These are phyloP conservation scores for Saccharomyces pastorianus DNA, from an alignment of 1,139 yeast genomes.

Conservation along the genomic window DNA sequence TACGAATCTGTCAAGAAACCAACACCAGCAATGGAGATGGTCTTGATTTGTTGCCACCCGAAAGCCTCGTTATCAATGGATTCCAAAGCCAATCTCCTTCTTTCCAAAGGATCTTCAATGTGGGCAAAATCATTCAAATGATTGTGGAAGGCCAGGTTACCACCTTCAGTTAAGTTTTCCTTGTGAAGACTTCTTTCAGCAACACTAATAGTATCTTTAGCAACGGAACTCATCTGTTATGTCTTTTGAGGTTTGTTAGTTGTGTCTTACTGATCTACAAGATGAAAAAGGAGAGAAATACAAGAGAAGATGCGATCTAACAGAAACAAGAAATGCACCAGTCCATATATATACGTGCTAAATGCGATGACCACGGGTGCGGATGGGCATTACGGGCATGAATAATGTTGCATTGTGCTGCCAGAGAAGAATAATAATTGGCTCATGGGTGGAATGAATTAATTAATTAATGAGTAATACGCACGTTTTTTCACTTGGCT, in stretches of 20 bases:
- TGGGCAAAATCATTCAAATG: constrained; percentile 76
- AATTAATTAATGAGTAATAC: neutral
- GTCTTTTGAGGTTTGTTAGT: neutral
- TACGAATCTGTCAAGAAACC: constrained; percentile 91
- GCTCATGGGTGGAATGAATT: neutral
- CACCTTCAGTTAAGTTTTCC: constrained; percentile 48
- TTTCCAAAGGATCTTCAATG: constrained; percentile 77
- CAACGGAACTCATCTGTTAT: neutral
- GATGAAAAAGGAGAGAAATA: neutral
- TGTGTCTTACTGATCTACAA: neutral
- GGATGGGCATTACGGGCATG: no score
- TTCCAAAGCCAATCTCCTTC: constrained; percentile 83
- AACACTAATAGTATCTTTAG: neutral
- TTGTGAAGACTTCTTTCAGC: neutral
- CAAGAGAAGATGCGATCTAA: neutral
- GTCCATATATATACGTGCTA: neutral
- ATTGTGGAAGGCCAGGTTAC: constrained; percentile 87
- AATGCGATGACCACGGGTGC: neutral
- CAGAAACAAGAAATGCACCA: neutral
- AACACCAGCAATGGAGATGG: constrained; percentile 86
- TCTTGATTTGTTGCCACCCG: constrained; percentile 83
- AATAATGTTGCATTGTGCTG: neutral
- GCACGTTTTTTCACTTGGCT: neutral
- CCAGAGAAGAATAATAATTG: neutral
- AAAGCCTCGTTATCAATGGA: constrained; percentile 78